Conservation (phyloP, 257 asterid species). For the Scutellaria baicalensis region DNA sequence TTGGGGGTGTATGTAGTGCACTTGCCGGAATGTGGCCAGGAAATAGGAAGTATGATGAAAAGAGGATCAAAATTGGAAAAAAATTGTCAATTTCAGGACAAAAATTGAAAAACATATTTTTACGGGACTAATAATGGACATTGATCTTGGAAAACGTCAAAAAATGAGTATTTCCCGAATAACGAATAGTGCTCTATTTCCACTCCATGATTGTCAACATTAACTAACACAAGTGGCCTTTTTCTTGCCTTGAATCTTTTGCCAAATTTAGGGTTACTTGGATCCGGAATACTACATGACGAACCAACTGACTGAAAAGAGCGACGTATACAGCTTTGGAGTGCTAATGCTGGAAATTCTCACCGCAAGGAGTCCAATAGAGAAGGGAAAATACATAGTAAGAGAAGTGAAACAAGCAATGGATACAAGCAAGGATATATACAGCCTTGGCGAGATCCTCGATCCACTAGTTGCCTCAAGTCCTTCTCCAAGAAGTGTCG, state of each 20-base stretch:
- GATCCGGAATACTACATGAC: slow-evolving; percentile 97
- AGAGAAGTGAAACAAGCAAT: slow-evolving; percentile 52
- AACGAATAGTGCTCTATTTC: no score
- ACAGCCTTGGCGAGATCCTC: slow-evolving; percentile 51
- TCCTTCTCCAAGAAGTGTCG: slow-evolving; percentile 42
- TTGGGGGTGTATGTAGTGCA: no score
- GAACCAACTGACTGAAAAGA: slow-evolving; percentile 73
- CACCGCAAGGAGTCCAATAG: slow-evolving; percentile 64
- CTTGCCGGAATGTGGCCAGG: no score
- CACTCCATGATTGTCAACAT: no score
- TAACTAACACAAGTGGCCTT: neutral
- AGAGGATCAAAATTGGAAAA: no score
- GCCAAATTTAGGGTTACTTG: slow-evolving; percentile 59
- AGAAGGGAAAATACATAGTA: slow-evolving; percentile 72
- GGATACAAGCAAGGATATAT: slow-evolving; percentile 53
- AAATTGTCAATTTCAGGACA: no score
- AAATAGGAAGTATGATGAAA: no score
- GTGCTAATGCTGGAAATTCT: slow-evolving; percentile 54
- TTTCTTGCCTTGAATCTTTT: neutral
- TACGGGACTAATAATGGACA: no score
- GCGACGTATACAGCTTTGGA: slow-evolving; percentile 84
- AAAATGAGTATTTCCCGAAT: no score
- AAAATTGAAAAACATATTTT: no score
- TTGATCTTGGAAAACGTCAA: no score
- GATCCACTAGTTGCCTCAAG: slow-evolving; percentile 53